phyloP scores from a whole-genome alignment of 192 early-diverging fungal species.

The Podila epigama region DNA sequence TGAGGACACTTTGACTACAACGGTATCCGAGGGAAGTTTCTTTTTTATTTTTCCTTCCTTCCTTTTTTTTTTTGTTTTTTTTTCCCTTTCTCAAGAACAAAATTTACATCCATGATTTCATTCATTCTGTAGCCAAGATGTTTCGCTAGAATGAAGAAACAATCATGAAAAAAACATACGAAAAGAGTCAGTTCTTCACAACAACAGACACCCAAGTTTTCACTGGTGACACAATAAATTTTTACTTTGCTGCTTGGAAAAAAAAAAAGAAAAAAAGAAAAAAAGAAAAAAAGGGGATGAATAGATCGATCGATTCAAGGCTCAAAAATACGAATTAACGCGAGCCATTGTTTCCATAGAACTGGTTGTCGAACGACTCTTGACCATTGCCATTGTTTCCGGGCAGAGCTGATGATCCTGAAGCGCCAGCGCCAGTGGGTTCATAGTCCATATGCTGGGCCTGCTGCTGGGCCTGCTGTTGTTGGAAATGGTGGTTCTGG shows the following conservation, averaged over 20 bases:
- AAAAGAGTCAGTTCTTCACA: no score
- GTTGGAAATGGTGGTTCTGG: constrained; percentile 35
- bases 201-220: no score
- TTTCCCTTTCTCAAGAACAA: neutral
- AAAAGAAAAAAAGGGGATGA: neutral
- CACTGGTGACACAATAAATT: no score
- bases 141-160: no score
- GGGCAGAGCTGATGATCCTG: constrained; percentile 40
- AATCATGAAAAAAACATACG: no score
- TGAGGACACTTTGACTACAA: constrained; percentile 2
- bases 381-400: constrained; percentile 28
- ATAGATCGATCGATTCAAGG: no score
- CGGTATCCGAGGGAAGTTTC: neutral
- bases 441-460: constrained; percentile 21
- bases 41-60: neutral
- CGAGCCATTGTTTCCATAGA: neutral
- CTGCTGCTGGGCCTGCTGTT: constrained; percentile 23
- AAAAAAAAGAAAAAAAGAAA: neutral
- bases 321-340: no score
- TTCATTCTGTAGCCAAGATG: no score
- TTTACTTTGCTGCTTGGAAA: neutral
- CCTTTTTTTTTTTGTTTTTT: neutral
- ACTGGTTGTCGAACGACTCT: constrained; percentile 24
- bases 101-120: neutral
- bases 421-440: constrained; percentile 24